phyloP scores from a whole-genome alignment of 345 rosid species.

The Erysimum cheiranthoides region DNA sequence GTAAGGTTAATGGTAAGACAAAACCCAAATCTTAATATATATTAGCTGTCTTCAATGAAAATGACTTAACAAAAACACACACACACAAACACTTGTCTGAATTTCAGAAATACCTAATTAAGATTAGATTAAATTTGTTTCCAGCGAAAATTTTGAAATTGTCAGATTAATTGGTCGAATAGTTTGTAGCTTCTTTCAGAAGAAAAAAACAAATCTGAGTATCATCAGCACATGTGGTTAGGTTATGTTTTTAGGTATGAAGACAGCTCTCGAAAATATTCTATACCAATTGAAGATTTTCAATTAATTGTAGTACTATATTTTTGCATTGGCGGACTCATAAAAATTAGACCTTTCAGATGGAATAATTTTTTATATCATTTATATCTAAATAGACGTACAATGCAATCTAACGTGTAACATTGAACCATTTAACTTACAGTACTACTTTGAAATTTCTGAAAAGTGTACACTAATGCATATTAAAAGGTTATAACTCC shows the following conservation, averaged over 20 bases:
- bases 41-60: conserved; percentile 15
- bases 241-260: not conserved
- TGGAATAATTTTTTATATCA: not conserved
- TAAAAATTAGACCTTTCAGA: not conserved
- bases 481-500: not conserved
- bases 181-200: not conserved
- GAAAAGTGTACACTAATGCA: not conserved
- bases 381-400: not conserved
- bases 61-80: not conserved
- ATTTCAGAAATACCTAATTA: not conserved
- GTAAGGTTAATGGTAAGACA: conserved; percentile 1
- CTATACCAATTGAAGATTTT: not conserved
- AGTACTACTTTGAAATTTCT: not conserved
- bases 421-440: not conserved
- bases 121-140: not conserved
- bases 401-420: not conserved
- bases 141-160: not conserved
- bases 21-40: not conserved
- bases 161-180: conserved; percentile 5
- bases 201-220: not conserved
- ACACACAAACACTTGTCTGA: not conserved
- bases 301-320: too few relatives aligned
- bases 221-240: conserved; percentile 5
- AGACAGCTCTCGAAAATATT: not conserved
- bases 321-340: not conserved